Conservation (phyloP, 2,329 filamentous ascomycete genomes). For the Grosmannia penicillata region DNA sequence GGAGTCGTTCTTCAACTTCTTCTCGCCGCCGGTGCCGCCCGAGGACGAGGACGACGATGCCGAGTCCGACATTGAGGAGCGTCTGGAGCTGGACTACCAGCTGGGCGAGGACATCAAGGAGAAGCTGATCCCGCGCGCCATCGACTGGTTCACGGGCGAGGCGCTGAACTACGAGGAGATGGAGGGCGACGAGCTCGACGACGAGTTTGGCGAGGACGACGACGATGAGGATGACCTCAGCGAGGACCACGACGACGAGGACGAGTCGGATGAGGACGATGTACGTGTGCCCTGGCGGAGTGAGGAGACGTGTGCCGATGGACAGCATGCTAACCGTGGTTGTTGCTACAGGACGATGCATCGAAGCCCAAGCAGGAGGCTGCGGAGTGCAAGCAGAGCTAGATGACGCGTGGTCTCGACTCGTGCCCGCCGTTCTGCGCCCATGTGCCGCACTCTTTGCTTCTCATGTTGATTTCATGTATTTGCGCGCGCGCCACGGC, state of each 20-base stretch:
- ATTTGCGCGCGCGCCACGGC: too few species aligned
- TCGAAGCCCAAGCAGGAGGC: constrained; percentile 89
- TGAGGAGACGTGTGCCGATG: constrained; percentile 16
- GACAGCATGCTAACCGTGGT: background rate
- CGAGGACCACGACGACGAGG: constrained; percentile 71
- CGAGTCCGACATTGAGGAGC: constrained; percentile 87
- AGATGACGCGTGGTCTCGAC: constrained; percentile 12
- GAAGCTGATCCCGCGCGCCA: constrained; percentile 94
- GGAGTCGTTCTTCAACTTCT: constrained; percentile 99
- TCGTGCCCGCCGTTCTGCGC: too few species aligned
- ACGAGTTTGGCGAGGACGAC: constrained; percentile 77
- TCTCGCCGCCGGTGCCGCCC: constrained; percentile 83
- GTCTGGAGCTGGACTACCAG: constrained; percentile 95
- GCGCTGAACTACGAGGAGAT: constrained; percentile 93
- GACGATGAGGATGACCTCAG: constrained; percentile 84
- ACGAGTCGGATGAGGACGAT: constrained; percentile 61
- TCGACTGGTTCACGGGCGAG: constrained; percentile 99
- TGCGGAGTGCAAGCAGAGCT: constrained; percentile 94
- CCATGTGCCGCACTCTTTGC: background rate
- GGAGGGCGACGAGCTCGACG: constrained; percentile 66
- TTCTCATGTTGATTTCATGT: background rate
- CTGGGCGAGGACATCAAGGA: constrained; percentile 99
- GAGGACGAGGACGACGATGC: constrained; percentile 59
- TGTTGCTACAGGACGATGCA: constrained; percentile 53
- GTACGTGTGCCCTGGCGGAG: constrained; percentile 28